Conservation (phyloP, 2,329 filamentous ascomycete genomes). For the Aspergillus sojae region DNA sequence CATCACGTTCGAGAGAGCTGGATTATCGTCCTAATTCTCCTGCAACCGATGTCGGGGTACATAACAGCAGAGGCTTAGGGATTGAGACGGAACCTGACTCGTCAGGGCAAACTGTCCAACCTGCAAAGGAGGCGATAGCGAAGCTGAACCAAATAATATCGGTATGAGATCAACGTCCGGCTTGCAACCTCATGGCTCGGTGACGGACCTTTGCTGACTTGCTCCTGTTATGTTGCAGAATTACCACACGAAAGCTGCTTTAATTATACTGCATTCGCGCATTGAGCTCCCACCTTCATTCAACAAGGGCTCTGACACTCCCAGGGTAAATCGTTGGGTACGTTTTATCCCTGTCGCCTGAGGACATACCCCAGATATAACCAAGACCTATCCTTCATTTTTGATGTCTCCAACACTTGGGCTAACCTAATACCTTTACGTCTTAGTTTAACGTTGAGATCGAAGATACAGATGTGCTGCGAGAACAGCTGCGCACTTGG, state of each 20-base stretch:
- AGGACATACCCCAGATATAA: neutral
- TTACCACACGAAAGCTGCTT: slow-evolving; percentile 84
- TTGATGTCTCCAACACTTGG: neutral
- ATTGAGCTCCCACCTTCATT: slow-evolving; percentile 66
- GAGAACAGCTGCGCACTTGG: slow-evolving; percentile 80
- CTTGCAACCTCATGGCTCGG: neutral
- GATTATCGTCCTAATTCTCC: slow-evolving; percentile 57
- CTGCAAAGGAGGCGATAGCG: slow-evolving; percentile 68
- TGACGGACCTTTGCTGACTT: slow-evolving; percentile 26
- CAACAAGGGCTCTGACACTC: slow-evolving; percentile 58
- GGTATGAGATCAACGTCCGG: slow-evolving; percentile 53
- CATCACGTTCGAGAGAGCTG: slow-evolving; percentile 71
- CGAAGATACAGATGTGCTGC: slow-evolving; percentile 86
- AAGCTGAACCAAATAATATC: slow-evolving; percentile 94
- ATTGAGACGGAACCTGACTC: slow-evolving; percentile 53
- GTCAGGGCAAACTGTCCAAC: slow-evolving; percentile 47
- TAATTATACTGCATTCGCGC: slow-evolving; percentile 80
- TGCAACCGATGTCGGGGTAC: slow-evolving; percentile 53
- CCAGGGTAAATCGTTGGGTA: slow-evolving; percentile 86
- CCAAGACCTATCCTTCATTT: neutral
- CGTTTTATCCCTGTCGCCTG: slow-evolving; percentile 34
- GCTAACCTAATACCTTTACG: neutral
- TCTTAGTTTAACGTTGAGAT: slow-evolving; percentile 89
- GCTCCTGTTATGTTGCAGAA: slow-evolving; percentile 60
- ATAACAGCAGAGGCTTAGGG: slow-evolving; percentile 53